These are phyloP conservation scores for Epichloe glyceriae DNA, from an alignment of 2,329 filamentous ascomycete genomes.

Conservation along the genomic window DNA sequence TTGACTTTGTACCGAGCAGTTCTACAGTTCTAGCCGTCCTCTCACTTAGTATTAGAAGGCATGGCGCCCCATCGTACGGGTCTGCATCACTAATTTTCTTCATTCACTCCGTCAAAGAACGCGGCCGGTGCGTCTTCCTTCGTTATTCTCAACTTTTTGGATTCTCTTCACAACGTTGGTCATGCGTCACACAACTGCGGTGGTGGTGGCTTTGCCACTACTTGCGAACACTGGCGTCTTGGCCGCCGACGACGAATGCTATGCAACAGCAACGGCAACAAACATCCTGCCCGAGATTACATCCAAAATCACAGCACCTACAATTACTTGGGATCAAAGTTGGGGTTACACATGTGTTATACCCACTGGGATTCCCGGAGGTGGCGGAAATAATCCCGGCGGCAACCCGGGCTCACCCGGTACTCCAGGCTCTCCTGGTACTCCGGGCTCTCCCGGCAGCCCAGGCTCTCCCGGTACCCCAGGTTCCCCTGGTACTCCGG, in stretches of 20 bases:
- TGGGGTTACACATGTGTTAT: background rate
- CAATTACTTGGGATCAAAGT: background rate
- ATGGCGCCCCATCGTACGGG: background rate
- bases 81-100: background rate
- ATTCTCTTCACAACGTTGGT: background rate
- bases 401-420: too few relatives aligned
- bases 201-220: slow-evolving; percentile 4
- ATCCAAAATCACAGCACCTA: background rate
- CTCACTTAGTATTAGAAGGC: background rate
- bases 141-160: background rate
- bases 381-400: too few relatives aligned
- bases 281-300: slow-evolving; percentile 1
- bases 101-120: background rate
- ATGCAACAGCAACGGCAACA: background rate
- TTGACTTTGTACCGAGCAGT: background rate
- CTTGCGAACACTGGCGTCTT: background rate
- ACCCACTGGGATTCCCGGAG: background rate
- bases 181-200: background rate
- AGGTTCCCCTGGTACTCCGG: rapidly evolving
- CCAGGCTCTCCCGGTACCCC: too few relatives aligned
- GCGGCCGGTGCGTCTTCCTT: background rate
- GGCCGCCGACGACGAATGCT: background rate
- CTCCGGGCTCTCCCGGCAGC: too few relatives aligned
- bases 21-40: background rate
- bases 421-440: too few relatives aligned